These are phyloP conservation scores for Stemphylium vesicarium DNA, from an alignment of 2,329 filamentous ascomycete species.

Conservation along the genomic window DNA sequence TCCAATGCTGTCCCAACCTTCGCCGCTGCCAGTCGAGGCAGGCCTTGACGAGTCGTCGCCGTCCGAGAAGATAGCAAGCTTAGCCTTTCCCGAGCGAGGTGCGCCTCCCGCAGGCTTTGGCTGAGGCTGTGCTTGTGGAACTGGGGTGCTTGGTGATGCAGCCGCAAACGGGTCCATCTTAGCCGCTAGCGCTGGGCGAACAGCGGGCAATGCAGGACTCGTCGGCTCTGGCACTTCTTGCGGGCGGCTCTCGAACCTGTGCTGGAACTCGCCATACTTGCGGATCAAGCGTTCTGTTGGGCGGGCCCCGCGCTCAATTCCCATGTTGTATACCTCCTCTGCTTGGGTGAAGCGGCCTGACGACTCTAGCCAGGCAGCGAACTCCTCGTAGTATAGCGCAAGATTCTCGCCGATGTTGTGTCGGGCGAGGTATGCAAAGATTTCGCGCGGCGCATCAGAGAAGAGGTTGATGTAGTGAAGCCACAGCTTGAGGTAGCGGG, in stretches of 20 bases:
- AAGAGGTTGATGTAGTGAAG: conserved; percentile 92
- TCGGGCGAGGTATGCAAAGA: conserved; percentile 87
- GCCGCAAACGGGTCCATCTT: conserved; percentile 80
- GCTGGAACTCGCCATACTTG: conserved; percentile 92
- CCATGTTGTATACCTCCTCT: conserved; percentile 90
- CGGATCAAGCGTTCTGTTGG: conserved; percentile 81
- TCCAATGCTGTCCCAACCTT: conserved; percentile 92
- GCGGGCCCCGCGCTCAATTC: conserved; percentile 85
- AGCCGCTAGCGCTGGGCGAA: conserved; percentile 81
- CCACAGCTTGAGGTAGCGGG: conserved; percentile 92
- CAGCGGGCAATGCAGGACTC: conserved; percentile 83
- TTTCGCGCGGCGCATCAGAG: conserved; percentile 89
- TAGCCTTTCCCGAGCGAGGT: conserved; percentile 74
- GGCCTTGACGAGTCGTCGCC: conserved; percentile 63
- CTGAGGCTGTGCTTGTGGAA: conserved; percentile 68
- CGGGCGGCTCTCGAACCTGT: conserved; percentile 72
- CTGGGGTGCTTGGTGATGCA: conserved; percentile 57
- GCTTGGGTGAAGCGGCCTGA: conserved; percentile 86
- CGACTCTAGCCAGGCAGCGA: conserved; percentile 88
- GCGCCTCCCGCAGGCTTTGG: conserved; percentile 52
- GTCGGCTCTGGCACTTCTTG: conserved; percentile 70
- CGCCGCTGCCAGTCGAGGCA: conserved; percentile 63
- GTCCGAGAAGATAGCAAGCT: conserved; percentile 92
- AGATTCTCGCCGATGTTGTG: conserved; percentile 86
- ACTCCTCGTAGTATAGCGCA: conserved; percentile 96